phyloP scores from a whole-genome alignment of 495 filamentous ascomycete species.

The Jackrogersella minutella region DNA sequence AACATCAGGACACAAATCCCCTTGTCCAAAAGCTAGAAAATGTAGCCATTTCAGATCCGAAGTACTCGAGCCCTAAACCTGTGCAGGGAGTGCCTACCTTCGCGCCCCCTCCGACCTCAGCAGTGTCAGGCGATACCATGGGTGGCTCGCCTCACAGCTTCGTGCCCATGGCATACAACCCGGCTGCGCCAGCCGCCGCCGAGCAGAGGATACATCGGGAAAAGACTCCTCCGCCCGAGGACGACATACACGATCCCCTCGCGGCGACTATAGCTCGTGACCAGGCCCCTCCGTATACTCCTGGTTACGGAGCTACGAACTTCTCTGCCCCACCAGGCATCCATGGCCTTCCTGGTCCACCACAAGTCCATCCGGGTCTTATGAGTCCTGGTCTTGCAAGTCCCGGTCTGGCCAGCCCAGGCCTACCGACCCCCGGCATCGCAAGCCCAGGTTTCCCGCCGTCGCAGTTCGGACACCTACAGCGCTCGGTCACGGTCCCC shows the following conservation, averaged over 20 bases:
- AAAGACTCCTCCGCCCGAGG: conserved; percentile 88
- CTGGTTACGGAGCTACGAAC: conserved; percentile 48
- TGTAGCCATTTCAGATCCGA: conserved; percentile 67
- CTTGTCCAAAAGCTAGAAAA: conserved; percentile 87
- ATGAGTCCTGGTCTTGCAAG: conserved; percentile 28
- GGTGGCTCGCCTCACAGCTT: conserved; percentile 58
- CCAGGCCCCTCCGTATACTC: conserved; percentile 58
- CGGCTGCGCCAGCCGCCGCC: conserved; percentile 84
- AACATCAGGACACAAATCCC: conserved; percentile 67
- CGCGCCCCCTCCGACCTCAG: conserved; percentile 51
- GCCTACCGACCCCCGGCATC: conserved; percentile 50
- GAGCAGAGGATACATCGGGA: conserved; percentile 85
- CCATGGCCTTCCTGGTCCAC: conserved; percentile 49
- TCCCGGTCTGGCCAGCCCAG: conserved; percentile 47
- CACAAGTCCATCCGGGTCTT: conserved; percentile 34
- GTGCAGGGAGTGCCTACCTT: conserved; percentile 49
- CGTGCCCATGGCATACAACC: conserved; percentile 88
- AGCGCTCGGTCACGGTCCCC: conserved; percentile 55
- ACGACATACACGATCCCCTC: conserved; percentile 73
- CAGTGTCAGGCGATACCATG: conserved; percentile 39
- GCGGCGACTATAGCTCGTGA: conserved; percentile 73
- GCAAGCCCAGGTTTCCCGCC: conserved; percentile 50
- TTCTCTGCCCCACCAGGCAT: conserved; percentile 48
- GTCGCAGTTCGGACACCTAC: conserved; percentile 46
- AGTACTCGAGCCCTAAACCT: conserved; percentile 56